A percentile compares a stretch with the other conserved stretches of the same genome.
Conservation (phyloP, 1,284 basidiomycete genomes). For the Cryptococcus sp. region DNA sequence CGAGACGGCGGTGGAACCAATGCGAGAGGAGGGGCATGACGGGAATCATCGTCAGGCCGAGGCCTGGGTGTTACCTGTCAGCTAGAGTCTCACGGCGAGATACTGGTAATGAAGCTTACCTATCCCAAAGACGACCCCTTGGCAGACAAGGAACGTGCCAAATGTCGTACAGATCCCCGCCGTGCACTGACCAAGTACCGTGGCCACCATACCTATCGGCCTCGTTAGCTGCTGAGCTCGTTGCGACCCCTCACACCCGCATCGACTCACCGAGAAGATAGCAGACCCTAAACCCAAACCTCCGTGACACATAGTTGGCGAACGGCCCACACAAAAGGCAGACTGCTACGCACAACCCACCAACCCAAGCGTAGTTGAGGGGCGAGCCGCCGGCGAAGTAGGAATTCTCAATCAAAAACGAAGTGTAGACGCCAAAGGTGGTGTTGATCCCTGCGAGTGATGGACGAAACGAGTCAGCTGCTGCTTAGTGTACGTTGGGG, state of each 20-base stretch:
- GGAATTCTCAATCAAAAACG: conserved; percentile 49
- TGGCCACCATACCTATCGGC: conserved; percentile 7
- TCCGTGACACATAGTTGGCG: conserved; percentile 43
- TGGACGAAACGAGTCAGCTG: background rate
- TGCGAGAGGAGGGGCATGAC: conserved; percentile 45
- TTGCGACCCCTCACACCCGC: background rate
- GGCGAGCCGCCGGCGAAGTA: conserved; percentile 47
- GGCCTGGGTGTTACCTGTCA: conserved; percentile 1
- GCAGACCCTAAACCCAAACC: conserved; percentile 37
- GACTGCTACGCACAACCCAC: conserved; percentile 46
- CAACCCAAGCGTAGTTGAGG: conserved; percentile 51
- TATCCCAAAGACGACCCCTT: conserved; percentile 40
- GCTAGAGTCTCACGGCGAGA: background rate
- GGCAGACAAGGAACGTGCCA: conserved; percentile 34
- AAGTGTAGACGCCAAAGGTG: conserved; percentile 52
- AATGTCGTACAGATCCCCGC: conserved; percentile 33
- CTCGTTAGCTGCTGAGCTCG: background rate
- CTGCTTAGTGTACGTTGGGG: no score
- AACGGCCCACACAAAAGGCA: conserved; percentile 47
- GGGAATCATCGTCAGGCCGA: conserved; percentile 36
- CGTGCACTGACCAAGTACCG: conserved; percentile 35
- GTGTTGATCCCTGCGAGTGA: conserved; percentile 50
- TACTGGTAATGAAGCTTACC: conserved; percentile 14
- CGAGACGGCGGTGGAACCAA: conserved; percentile 45
- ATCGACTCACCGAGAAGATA: background rate